Conservation (phyloP, 176 grass and related monocot species). For the Phyllostachys edulis region DNA sequence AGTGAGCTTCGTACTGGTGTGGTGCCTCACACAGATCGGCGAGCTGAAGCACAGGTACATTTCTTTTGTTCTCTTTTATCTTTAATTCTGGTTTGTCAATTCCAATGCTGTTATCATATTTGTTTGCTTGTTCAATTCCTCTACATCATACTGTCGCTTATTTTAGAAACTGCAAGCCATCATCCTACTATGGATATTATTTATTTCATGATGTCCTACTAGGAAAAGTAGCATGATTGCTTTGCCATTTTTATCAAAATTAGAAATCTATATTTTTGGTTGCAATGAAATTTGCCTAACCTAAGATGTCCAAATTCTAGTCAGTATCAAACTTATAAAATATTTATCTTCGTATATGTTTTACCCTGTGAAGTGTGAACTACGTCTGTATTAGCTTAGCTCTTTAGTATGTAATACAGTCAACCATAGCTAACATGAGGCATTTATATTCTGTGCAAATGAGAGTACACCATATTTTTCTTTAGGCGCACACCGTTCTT, state of each 20-base stretch:
- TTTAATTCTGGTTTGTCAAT: not conserved
- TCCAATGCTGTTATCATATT: not conserved
- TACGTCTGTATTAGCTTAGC: not conserved
- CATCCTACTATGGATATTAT: not conserved
- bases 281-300: slow-evolving; percentile 11
- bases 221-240: not conserved
- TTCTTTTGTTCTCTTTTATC: slow-evolving; percentile 33
- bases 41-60: slow-evolving; percentile 90
- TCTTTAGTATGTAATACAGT: not conserved
- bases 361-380: not conserved
- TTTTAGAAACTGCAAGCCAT: not conserved
- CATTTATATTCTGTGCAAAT: slow-evolving; percentile 14
- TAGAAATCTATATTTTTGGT: not conserved
- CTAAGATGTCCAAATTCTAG: not conserved
- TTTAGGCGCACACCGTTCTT: slow-evolving; percentile 92
- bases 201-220: slow-evolving; percentile 1
- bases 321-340: not conserved
- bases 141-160: not conserved
- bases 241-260: not conserved
- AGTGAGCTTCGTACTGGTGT: slow-evolving; percentile 96
- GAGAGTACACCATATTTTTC: slow-evolving; percentile 28
- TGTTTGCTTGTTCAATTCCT: not conserved
- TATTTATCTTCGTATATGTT: too few relatives aligned
- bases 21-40: slow-evolving; percentile 90
- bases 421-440: not conserved